phyloP scores from a whole-genome alignment of 1,284 basidiomycete species.

The Thelephora terrestris region DNA sequence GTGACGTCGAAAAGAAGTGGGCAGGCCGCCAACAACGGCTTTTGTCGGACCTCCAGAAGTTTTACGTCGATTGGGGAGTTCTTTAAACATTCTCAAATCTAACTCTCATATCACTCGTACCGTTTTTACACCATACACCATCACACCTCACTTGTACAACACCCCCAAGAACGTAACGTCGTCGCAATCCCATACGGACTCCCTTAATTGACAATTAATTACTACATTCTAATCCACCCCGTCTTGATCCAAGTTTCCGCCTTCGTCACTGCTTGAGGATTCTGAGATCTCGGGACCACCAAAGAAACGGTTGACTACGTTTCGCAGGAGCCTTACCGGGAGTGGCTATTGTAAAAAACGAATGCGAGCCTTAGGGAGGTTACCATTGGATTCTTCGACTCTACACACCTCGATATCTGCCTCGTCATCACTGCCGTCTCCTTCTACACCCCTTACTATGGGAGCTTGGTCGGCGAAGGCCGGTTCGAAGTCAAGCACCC shows the following conservation, averaged over 20 bases:
- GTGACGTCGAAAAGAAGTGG: conserved; percentile 51
- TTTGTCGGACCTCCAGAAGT: conserved; percentile 39
- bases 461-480: conserved; percentile 9
- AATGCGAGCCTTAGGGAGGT: background rate
- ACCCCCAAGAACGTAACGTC: too few species aligned
- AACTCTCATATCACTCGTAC: too few species aligned
- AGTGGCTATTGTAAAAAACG: conserved; percentile 33
- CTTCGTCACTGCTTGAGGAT: too few species aligned
- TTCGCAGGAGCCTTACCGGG: conserved; percentile 50
- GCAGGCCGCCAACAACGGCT: conserved; percentile 41
- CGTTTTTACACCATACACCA: too few species aligned
- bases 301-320: conserved; percentile 54
- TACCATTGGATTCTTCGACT: conserved; percentile 4
- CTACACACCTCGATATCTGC: conserved; percentile 38
- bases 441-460: conserved; percentile 18
- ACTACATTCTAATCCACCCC: too few species aligned
- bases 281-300: conserved; percentile 25
- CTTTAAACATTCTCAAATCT: too few species aligned
- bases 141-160: too few species aligned
- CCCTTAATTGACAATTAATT: too few species aligned
- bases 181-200: too few species aligned
- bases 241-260: too few species aligned
- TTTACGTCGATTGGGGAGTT: conserved; percentile 30
- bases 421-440: conserved; percentile 23
- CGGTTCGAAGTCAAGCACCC: conserved; percentile 9